Evolutionary conservation across 2,329 filamentous ascomycete genomes (phyloP), one percentile per base, ranked within the genome.

Genomic region (Sporothrix inflata): DNA sequence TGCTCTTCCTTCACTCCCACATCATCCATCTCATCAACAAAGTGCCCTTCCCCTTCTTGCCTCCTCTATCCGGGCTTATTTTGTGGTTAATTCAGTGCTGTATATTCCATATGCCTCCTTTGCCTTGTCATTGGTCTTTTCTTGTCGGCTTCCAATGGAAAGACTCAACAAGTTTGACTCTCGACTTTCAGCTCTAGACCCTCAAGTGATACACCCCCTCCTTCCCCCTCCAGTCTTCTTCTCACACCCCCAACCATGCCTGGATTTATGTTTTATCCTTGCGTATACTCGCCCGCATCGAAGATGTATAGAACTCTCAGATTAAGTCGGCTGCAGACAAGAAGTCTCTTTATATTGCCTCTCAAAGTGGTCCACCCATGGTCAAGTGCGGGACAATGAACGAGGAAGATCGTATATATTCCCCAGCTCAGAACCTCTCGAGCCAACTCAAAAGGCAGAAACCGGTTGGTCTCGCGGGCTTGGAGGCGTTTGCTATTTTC

Each of bases 151-250:
- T 24, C 24, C 21, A 30, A 38, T 12, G 27, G 14, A 40, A 24
- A 19, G 27, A 61, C 40, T 47, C 24, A 49, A 60, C 19, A 49
- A 70, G 19, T 14, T 16, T 34, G 6, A 51, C 55, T 61, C 42
- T 60, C 19, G n/a, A n/a, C 11, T 40, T 53, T 19, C 19, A 40
- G 69, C 63, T 63, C 69, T 63, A 70, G 69, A 63, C 55, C 55
- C 30, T 49, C 63, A 49, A 63, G 55, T 51, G 55, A 63, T 34
- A 70, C 55, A 61, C 55, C 69, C 69, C 55, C 55, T 63, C 27
- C 30, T 7, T 7, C 34, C 30, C 40, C 24, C 55, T 40, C 27
- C 42, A 12, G 7, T 7, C 24, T 8, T 47, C 27, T 66, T 19
- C n/a, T 19, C 63, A 66, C 63, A 19, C 63, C 69, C 55, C 57